Percentiles rank a stretch among this genome's conserved stretches.
These are phyloP conservation scores for Narthecium ossifragum DNA, from an alignment of 106 monocot genomes.

Conservation along the genomic window DNA sequence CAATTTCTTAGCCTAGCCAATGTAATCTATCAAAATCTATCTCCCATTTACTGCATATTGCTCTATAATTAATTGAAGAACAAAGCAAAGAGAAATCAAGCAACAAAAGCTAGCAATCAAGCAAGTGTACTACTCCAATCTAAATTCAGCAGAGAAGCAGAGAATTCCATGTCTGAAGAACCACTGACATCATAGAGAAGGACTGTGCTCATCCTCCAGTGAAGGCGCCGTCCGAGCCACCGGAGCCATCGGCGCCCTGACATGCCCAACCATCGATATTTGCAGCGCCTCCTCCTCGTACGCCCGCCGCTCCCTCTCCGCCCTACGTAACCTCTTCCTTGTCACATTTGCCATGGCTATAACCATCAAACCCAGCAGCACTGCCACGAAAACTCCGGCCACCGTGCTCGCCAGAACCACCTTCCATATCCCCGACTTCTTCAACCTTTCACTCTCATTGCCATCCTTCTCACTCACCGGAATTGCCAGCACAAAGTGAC, in stretches of 20 bases:
- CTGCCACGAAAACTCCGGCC: conserved; percentile 14
- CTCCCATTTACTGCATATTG: too few relatives aligned
- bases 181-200: too few relatives aligned
- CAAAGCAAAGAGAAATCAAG: too few relatives aligned
- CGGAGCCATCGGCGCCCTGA: conserved; percentile 45
- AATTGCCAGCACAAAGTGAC: conserved; percentile 37
- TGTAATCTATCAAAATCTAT: too few relatives aligned
- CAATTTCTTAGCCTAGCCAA: too few relatives aligned
- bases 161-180: too few relatives aligned
- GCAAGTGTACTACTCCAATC: too few relatives aligned
- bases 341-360: conserved; percentile 42
- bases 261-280: conserved; percentile 65
- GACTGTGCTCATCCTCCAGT: conserved; percentile 30
- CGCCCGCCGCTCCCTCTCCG: conserved; percentile 64
- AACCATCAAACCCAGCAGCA: conserved; percentile 36
- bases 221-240: conserved; percentile 40
- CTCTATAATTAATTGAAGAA: too few relatives aligned
- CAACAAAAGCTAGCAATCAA: too few relatives aligned
- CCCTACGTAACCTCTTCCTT: conserved; percentile 25
- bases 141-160: too few relatives aligned
- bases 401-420: conserved; percentile 12
- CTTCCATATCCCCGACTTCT: conserved; percentile 49
- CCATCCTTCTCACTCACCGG: neutral
- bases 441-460: neutral
- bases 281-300: conserved; percentile 72